Evolutionary conservation across 2,329 filamentous ascomycete species (phyloP).

Genomic region (Penicillium frequentans): DNA sequence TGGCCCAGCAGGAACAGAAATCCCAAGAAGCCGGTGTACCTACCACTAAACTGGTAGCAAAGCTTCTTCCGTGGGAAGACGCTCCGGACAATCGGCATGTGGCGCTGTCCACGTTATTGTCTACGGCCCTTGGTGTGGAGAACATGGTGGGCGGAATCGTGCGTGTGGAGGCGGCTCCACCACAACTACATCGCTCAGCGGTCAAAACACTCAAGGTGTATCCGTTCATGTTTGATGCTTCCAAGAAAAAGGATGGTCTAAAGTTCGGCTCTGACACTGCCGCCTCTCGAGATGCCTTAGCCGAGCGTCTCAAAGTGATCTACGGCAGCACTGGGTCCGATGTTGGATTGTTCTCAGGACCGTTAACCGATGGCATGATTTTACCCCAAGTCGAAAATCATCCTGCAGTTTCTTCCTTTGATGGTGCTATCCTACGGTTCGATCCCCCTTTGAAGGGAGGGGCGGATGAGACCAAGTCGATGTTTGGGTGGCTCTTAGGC

Average conservation of each 20-base stretch:
- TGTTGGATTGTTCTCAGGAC: slow-evolving; percentile 71
- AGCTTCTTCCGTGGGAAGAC: slow-evolving; percentile 77
- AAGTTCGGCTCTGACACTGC: slow-evolving; percentile 88
- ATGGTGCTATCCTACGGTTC: slow-evolving; percentile 81
- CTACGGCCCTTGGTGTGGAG: slow-evolving; percentile 67
- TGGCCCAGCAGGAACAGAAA: slow-evolving; percentile 62
- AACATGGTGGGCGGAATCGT: slow-evolving; percentile 82
- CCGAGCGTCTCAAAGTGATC: slow-evolving; percentile 69
- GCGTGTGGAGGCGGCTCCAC: slow-evolving; percentile 79
- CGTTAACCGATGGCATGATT: slow-evolving; percentile 85
- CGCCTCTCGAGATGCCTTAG: slow-evolving; percentile 72
- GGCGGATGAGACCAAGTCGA: slow-evolving; percentile 32
- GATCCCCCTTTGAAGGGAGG: slow-evolving; percentile 55
- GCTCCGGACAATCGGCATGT: slow-evolving; percentile 78
- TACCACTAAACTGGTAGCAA: slow-evolving; percentile 71
- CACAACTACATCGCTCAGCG: slow-evolving; percentile 65
- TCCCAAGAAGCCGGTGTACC: slow-evolving; percentile 57
- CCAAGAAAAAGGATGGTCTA: slow-evolving; percentile 64
- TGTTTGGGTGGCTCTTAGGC: slow-evolving; percentile 69
- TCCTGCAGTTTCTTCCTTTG: slow-evolving; percentile 64
- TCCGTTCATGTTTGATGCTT: slow-evolving; percentile 66
- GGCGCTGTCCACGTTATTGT: slow-evolving; percentile 76
- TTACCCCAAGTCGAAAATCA: slow-evolving; percentile 62
- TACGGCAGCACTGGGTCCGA: slow-evolving; percentile 62
- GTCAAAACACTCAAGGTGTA: slow-evolving; percentile 73